Base-by-base conservation (phyloP, 345 rosid species). In the Cardamine occulta region DNA sequence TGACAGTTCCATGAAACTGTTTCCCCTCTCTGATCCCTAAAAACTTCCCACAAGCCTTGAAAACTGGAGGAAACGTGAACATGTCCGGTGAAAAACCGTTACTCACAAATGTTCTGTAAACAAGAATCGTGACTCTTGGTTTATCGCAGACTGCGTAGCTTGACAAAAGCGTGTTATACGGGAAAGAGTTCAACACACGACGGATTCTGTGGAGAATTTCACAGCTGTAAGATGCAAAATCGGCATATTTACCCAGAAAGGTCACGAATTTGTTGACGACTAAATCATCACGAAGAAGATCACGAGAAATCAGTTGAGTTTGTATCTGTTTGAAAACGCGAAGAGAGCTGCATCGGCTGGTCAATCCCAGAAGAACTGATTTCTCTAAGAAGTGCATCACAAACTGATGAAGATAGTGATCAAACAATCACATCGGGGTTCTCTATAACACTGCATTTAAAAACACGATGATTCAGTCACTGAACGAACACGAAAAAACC, bases 31-130 rank as follows among this genome's bases (percentile, higher is more conserved):
- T 2, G 19, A 72, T 52, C 62, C 77, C 84, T 66, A 23, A 56
- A 77, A 82, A 76, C 83, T 76, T 82, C n/a, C 74, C 74, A 47
- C 86, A 82, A 7, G 84, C 82, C 56, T 85, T 85, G 69, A 85
- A 47, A 66, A 82, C 66, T 2, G 85, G 81, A 12, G 88, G 85
- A 18, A 82, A 80, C 21, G 88, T 80, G 48, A 65, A 85, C 80
- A 17, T 39, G 72, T 82, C 84, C 23, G 85, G 82, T 32, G 61
- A 56, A 67, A 85, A 80, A 14, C 83, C 85, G 34, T 80, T 45
- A 8, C 74, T 73, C 62, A 73, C 71, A n/a, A 78, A 72, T 14
- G 69, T 52, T 59, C 52, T 18, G 3, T 78, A 78, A 23, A 72
- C 77, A 6, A 72, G 44, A 61, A 78, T 40, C 69, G 81, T 51